Evolutionary conservation across 768 basidiomycete genomes (phyloP), one percentile per base, ranked within the genome.

Genomic region (Pleurotus citrinopileatus): DNA sequence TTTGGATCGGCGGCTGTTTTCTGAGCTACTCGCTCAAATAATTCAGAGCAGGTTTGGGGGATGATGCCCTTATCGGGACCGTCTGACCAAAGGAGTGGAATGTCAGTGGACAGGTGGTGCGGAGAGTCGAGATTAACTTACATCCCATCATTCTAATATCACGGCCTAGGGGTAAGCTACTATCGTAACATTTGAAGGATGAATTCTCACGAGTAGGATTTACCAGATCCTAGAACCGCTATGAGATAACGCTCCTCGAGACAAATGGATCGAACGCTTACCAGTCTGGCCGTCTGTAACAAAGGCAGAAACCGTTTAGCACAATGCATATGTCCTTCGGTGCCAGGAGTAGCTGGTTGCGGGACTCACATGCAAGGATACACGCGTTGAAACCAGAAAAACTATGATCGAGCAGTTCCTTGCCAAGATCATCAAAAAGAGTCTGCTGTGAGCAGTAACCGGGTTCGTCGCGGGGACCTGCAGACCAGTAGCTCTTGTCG

Each of bases 401-500:
- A 38, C 92, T 88, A 67, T 98, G 95, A 68, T 98, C 92, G 61
- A 99, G 75, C 50, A 99, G 71, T 65, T 98, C 96, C 70, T 88
- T 89, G 38, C 96, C 96, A 29, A 98, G 69, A 74, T 98, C 96
- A 60, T 94, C 85, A 70, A 92, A 98, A 55, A 98, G 75, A 0
- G 94, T 98, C 68, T 96, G 87, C 63, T 99, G 96, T 3, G 89
- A 92, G 60, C 94, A 95, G 65, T 98, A 98, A 12, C 79, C 77
- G 0, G 91, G 87, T 54, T 97, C 96, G 64, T 94, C 90, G 62
- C 91, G 79, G 8, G 89, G 79, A 1, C 94, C 92, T 12, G 94
- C 94, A 36, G 93, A 94, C 95, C 94, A 96, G 70, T 98, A 98
- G 52, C 89, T 91, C 79, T 95, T 96, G 80, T 98, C 96, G 61